Percentiles rank a stretch among this genome's conserved stretches.
These are phyloP conservation scores for Maudiozyma pseudohumilis DNA, from an alignment of 805 yeast species.

Conservation along the genomic window DNA sequence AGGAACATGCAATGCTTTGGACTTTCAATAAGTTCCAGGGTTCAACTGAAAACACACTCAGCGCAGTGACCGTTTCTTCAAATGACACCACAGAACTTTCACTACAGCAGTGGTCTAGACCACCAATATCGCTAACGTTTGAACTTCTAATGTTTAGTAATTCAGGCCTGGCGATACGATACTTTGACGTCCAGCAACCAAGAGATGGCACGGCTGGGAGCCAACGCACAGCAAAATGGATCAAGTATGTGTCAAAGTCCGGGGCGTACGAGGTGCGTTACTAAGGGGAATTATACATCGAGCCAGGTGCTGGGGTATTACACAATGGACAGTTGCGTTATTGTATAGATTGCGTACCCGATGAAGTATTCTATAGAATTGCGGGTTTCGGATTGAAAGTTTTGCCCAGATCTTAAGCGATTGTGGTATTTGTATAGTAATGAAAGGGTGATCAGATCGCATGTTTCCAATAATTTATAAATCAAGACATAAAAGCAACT, in stretches of 20 bases:
- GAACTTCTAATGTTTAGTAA: slow-evolving; percentile 63
- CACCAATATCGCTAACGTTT: slow-evolving; percentile 68
- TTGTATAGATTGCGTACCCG: too few relatives aligned
- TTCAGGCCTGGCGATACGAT: slow-evolving; percentile 67
- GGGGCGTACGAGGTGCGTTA: slow-evolving; percentile 78
- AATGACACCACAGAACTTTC: slow-evolving; percentile 14
- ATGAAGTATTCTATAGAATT: too few relatives aligned
- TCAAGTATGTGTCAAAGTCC: slow-evolving; percentile 62
- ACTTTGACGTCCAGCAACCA: slow-evolving; percentile 41
- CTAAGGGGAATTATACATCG: too few relatives aligned
- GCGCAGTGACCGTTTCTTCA: slow-evolving; percentile 41
- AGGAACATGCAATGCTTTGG: slow-evolving; percentile 61
- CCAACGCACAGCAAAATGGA: slow-evolving; percentile 74
- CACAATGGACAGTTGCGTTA: too few relatives aligned
- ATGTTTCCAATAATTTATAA: too few relatives aligned
- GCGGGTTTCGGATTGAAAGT: too few relatives aligned
- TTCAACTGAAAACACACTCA: slow-evolving; percentile 48
- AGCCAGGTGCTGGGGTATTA: too few relatives aligned
- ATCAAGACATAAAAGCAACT: too few relatives aligned
- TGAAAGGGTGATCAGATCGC: too few relatives aligned
- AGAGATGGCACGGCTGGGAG: not conserved
- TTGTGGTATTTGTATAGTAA: too few relatives aligned
- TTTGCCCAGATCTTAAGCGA: too few relatives aligned
- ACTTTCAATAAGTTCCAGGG: slow-evolving; percentile 60
- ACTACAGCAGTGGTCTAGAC: slow-evolving; percentile 47